phyloP scores from a whole-genome alignment of 176 grass and related monocot species.

The Paspalum vaginatum region DNA sequence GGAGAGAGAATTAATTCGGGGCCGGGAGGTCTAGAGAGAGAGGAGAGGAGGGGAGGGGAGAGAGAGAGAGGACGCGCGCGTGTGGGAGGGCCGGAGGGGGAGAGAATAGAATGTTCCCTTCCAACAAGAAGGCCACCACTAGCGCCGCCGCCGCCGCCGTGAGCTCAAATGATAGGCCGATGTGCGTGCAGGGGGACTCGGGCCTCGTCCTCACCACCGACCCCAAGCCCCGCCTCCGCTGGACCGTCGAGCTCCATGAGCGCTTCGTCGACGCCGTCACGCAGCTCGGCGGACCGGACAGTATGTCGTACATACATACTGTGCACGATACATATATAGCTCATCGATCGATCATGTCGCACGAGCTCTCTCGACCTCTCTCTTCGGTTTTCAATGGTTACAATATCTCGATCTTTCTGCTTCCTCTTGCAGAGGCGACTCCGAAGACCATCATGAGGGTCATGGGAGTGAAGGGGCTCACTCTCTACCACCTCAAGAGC shows the following conservation, averaged over 20 bases:
- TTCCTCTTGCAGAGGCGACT: conserved; percentile 74
- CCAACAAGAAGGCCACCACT: conserved; percentile 80
- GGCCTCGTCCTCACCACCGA: conserved; percentile 96
- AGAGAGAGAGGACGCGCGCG: neutral
- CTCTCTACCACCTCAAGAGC: conserved; percentile 99
- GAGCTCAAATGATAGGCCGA: conserved; percentile 60
- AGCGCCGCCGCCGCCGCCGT: conserved; percentile 38
- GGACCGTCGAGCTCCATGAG: conserved; percentile 99
- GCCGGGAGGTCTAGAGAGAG: conserved; percentile 49
- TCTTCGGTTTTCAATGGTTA: neutral
- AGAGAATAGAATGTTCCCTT: conserved; percentile 83
- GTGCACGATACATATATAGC: too few species aligned
- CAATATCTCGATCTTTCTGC: neutral
- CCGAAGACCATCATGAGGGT: conserved; percentile 98
- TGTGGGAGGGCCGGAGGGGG: neutral
- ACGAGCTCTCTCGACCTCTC: too few species aligned
- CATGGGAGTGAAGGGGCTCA: conserved; percentile 97
- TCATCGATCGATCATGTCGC: too few species aligned
- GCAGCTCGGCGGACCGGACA: conserved; percentile 96
- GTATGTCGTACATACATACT: conserved; percentile 32
- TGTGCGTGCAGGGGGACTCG: conserved; percentile 77
- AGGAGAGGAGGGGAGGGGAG: conserved; percentile 11
- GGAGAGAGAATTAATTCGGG: conserved; percentile 63
- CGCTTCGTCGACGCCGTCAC: conserved; percentile 97
- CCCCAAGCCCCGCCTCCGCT: conserved; percentile 95